Base-by-base conservation (phyloP, 2,329 filamentous ascomycete genomes). In the Geosmithia putterillii region DNA sequence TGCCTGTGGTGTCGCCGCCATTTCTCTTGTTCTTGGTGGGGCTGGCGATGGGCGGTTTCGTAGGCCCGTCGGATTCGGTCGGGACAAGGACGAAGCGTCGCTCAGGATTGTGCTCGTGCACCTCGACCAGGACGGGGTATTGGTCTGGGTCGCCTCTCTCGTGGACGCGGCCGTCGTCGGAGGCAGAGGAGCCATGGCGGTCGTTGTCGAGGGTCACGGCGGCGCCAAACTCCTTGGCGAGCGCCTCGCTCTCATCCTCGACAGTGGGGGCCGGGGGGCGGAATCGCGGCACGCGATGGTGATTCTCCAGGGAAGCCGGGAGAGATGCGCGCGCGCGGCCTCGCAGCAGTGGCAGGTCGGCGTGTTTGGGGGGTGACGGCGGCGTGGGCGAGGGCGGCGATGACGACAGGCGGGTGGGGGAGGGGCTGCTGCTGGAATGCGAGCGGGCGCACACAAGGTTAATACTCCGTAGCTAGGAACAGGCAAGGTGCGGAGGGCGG, bases 91-190 rank as follows among this genome's bases (percentile, higher is more conserved):
- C 76, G 51, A 81, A 86, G 35, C 81, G 74, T 34, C 76, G 71
- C 55, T 86, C 82, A 4, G 71, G 69, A 50, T 77, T 78, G 52
- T 70, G 57, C 45, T 76, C 70, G 50, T 68, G 64, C 42, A 83
- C 73, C 44, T 82, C 77, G 44, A 81, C 62, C 20, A 89, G 65
- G 41, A 88, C 66, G 12, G 78, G 79, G 21, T 79, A 63, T 54
- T 89, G 84, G 42, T 88, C 81, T 45, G 81, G 60, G 6, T 74
- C 72, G 35, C 84, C 84, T 45, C 74, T 74, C 45, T 72, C 71
- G 41, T 70, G 67, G 22, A 74, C 70, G 45, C 81, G 76, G 50
- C 81, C 79, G 28, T 45, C 45, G 12, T 37, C 40, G 8, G 41
- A 34, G 15, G 28, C n/a, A 45, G n/a, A n/a, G n/a, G n/a, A n/a